These are phyloP conservation scores for Fomitopsis pinicola DNA, from an alignment of 1,284 basidiomycete species.

Conservation along the genomic window DNA sequence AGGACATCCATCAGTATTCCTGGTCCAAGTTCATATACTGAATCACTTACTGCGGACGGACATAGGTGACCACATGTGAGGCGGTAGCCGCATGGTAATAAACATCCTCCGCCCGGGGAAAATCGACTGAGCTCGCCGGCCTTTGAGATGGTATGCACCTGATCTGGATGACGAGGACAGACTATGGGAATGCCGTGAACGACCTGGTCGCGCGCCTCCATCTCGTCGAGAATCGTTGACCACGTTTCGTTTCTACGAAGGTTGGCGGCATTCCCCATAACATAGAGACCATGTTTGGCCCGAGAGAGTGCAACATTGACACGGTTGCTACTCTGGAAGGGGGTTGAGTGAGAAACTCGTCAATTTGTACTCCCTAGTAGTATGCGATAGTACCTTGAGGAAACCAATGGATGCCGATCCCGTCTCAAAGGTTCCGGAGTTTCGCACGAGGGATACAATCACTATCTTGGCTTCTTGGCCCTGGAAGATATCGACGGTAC, in stretches of 20 bases:
- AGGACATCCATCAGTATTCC: not conserved
- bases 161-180: slow-evolving; percentile 55
- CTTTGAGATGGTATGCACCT: slow-evolving; percentile 34
- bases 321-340: slow-evolving; percentile 15
- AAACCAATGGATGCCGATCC: slow-evolving; percentile 56
- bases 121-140: slow-evolving; percentile 49
- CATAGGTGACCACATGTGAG: slow-evolving; percentile 69
- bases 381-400: slow-evolving; percentile 44
- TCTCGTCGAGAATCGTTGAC: slow-evolving; percentile 53
- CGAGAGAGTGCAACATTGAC: slow-evolving; percentile 57
- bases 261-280: slow-evolving; percentile 63
- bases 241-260: slow-evolving; percentile 51
- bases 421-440: slow-evolving; percentile 47
- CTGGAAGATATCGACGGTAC: slow-evolving; percentile 79
- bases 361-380: not conserved
- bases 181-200: slow-evolving; percentile 52
- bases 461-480: slow-evolving; percentile 67
- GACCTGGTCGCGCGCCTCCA: slow-evolving; percentile 42
- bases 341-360: too few species aligned
- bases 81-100: slow-evolving; percentile 47
- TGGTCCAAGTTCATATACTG: not conserved
- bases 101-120: slow-evolving; percentile 61
- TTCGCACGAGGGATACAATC: slow-evolving; percentile 69
- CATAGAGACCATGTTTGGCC: slow-evolving; percentile 67
- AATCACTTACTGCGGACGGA: slow-evolving; percentile 47